Evolutionary conservation across 2,329 filamentous ascomycete species (phyloP).

Genomic region (Diaporthe sp.): DNA sequence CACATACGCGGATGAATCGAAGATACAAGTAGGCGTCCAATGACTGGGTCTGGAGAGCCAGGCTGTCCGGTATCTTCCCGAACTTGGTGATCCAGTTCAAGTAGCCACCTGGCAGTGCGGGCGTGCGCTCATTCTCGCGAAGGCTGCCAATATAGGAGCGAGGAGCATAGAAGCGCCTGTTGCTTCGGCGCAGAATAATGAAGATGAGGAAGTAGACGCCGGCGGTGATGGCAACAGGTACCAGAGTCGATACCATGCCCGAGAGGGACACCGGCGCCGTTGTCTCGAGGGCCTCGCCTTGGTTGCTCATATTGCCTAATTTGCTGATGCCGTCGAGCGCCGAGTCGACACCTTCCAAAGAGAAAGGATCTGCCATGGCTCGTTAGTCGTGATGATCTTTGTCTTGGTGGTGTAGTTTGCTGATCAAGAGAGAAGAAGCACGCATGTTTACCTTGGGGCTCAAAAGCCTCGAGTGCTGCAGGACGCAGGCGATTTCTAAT

Average conservation of each 20-base stretch:
- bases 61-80: constrained; percentile 78
- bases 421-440: constrained; percentile 18
- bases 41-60: constrained; percentile 59
- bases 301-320: constrained; percentile 23
- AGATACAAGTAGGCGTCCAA: constrained; percentile 39
- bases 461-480: constrained; percentile 1
- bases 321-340: background rate
- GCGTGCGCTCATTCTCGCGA: constrained; percentile 66
- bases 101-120: constrained; percentile 69
- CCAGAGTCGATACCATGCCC: constrained; percentile 58
- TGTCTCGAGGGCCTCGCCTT: constrained; percentile 8
- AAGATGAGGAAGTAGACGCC: constrained; percentile 58
- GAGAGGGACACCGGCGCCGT: constrained; percentile 33
- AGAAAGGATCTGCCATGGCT: background rate
- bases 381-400: constrained; percentile 3
- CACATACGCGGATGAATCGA: constrained; percentile 37
- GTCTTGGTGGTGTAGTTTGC: background rate
- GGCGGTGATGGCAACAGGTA: constrained; percentile 53
- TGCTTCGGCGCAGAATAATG: constrained; percentile 57
- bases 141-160: constrained; percentile 63
- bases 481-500: background rate
- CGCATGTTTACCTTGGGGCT: constrained; percentile 10
- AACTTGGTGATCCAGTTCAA: constrained; percentile 78
- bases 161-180: constrained; percentile 63
- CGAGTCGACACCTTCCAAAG: background rate